phyloP scores from a whole-genome alignment of 1,284 basidiomycete species.

The Puccinia coronata region DNA sequence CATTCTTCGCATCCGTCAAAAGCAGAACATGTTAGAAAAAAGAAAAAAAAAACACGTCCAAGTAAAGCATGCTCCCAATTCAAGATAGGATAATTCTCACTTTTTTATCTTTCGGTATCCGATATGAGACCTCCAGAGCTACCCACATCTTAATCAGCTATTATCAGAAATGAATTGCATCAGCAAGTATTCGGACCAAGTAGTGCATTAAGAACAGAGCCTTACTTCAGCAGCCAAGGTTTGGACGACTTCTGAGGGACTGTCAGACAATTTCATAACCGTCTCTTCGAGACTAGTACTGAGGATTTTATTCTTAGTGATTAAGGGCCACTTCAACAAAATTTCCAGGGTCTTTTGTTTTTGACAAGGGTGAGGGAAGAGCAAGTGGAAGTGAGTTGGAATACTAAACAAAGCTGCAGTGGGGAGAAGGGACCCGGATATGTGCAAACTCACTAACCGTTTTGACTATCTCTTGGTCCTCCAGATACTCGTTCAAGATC shows the following conservation, averaged over 20 bases:
- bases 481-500: constrained; percentile 75
- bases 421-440: constrained; percentile 33
- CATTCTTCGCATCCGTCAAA: constrained; percentile 32
- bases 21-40: background rate
- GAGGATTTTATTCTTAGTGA: constrained; percentile 88
- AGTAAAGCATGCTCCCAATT: constrained; percentile 57
- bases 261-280: constrained; percentile 64
- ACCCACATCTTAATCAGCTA: constrained; percentile 75
- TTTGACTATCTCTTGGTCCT: constrained; percentile 72
- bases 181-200: background rate
- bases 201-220: background rate
- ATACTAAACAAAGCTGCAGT: constrained; percentile 50
- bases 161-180: constrained; percentile 22
- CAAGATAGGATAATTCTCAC: constrained; percentile 55
- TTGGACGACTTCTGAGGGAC: constrained; percentile 66
- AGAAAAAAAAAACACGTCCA: too few species aligned
- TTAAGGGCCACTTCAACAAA: constrained; percentile 75
- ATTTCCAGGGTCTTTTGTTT: constrained; percentile 76
- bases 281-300: constrained; percentile 75
- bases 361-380: too few species aligned
- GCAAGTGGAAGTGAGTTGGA: too few species aligned
- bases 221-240: constrained; percentile 67
- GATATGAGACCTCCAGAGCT: constrained; percentile 72
- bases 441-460: constrained; percentile 63
- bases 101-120: constrained; percentile 73